Percentiles rank a stretch among this genome's conserved stretches.
Evolutionary conservation across 805 yeast species (phyloP).

Genomic region (Kazachstania bromeliacearum): DNA sequence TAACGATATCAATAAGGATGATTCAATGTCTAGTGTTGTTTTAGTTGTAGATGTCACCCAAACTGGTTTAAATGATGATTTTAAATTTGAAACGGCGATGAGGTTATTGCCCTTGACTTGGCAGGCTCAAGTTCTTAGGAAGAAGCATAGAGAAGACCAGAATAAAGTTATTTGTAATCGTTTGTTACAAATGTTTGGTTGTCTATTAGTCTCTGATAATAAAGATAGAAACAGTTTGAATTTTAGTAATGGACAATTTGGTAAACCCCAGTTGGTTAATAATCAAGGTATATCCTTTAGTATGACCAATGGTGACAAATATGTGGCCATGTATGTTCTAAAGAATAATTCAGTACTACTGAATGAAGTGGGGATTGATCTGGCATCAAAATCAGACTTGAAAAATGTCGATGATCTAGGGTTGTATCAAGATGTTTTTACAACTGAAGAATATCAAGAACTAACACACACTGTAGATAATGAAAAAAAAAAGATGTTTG

Average conservation of each 20-base stretch:
- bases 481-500: slow-evolving; percentile 30
- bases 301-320: slow-evolving; percentile 47
- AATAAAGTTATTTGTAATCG: slow-evolving; percentile 35
- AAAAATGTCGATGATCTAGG: slow-evolving; percentile 18
- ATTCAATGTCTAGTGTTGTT: neutral
- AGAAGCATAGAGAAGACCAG: slow-evolving; percentile 31
- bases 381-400: slow-evolving; percentile 31
- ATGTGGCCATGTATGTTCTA: slow-evolving; percentile 37
- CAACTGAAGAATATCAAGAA: slow-evolving; percentile 28
- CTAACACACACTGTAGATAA: slow-evolving; percentile 17
- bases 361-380: slow-evolving; percentile 37
- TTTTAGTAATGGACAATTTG: slow-evolving; percentile 34
- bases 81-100: slow-evolving; percentile 40
- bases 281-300: slow-evolving; percentile 36
- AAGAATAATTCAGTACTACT: slow-evolving; percentile 2
- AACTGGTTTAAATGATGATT: slow-evolving; percentile 18
- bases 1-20: neutral
- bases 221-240: slow-evolving; percentile 8
- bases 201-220: slow-evolving; percentile 15
- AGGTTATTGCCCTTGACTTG: slow-evolving; percentile 36
- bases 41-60: slow-evolving; percentile 7
- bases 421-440: slow-evolving; percentile 37
- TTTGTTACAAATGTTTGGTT: slow-evolving; percentile 39
- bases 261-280: slow-evolving; percentile 44
- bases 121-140: slow-evolving; percentile 35